Evolutionary conservation across 176 grass and related monocot genomes (phyloP), one percentile per base, ranked within the genome.

Genomic region (Triticum turgidum): DNA sequence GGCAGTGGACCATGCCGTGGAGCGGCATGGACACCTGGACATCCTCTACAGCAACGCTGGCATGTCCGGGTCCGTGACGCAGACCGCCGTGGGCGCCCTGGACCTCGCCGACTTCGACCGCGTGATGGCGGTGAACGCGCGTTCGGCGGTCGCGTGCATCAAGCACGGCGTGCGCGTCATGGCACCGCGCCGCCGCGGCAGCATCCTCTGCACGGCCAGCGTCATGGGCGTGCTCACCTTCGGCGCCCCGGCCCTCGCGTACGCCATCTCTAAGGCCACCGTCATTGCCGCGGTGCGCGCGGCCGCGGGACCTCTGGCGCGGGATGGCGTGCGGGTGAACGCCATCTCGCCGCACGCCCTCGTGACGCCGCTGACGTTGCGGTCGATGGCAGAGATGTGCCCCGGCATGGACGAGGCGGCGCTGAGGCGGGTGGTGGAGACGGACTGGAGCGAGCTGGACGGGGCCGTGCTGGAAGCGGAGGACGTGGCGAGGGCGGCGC

Each of bases 111-210:
- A 69, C 32, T 69, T 69, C 66, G 15, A 69, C 66, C 32, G 15
- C 32, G 91, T 86, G 65, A 95, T 93, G 85, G 66, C 80, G 10
- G 73, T 86, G 11, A 98, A 95, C 84, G 80, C 68, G 13, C 87
- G 89, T 1, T 91, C 93, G 3, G 54, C 71, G 44, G 89, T 95
- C 17, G 93, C 89, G 0, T 74, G 79, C 14, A 87, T 93, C 83
- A 93, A 98, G 89, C 89, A 95, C 88, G 95, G 89, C 8, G 81
- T 89, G 33, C 95, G 88, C 14, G 89, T 97, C 61, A 97, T 94
- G 95, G 86, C 87, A n/a, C 87, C 95, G 0, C 86, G 35, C 0
- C 64, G 71, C 32, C 1, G 76, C 78, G 95, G 95, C 4, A 91
- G 89, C 89, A 89, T 98, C 32, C 76, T 98, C 32, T 98, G 87